Base-by-base conservation (phyloP, 2,329 filamentous ascomycete genomes). In the Xylariaceae sp. region DNA sequence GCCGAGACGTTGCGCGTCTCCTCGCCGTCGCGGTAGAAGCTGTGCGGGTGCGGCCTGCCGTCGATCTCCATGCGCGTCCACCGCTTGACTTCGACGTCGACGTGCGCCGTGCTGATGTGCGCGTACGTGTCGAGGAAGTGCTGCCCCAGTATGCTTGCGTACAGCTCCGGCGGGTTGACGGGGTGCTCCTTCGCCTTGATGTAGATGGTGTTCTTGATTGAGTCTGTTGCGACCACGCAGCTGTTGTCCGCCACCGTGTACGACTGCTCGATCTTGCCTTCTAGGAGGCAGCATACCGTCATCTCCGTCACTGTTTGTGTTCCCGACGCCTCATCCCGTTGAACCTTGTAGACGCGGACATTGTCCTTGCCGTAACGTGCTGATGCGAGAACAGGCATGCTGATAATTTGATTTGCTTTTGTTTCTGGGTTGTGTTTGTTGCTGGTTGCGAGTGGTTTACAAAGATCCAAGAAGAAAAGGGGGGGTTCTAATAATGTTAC, bases 191-290 rank as follows among this genome's bases (percentile, higher is more conserved):
- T 96, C 63, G 93, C 92, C 64, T 88, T 85, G 71, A 98, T 90
- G 75, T 93, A 95, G 64, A 88, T 84, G 59, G 87, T 97, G 72
- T 98, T 95, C 76, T 98, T 98, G 73, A 97, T 95, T 21, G 90
- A 92, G 70, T 98, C 93, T 50, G 93, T 98, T 53, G 93, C 90
- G 50, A 98, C 92, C 48, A 98, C 82, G 55, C 94, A 88, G 60
- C 85, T 87, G 77, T 98, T 98, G 74, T 98, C 91, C 59, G 89
- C 92, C 63, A 80, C 69, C 51, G 92, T 98, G 77, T 95, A 98
- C 54, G 88, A 94, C 52, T 61, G 80, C 44, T 93, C 88, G 59
- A 98, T 96, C 48, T 90, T 86, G 58, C 93, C 93, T 73, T 97
- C 90, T 22, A 98, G 80, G 41, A 97, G 77, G 53, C 90, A 89